Evolutionary conservation across 2,329 filamentous ascomycete genomes (phyloP), one percentile per base, ranked within the genome.

Genomic region (Ceratocystiopsis brevicomis): DNA sequence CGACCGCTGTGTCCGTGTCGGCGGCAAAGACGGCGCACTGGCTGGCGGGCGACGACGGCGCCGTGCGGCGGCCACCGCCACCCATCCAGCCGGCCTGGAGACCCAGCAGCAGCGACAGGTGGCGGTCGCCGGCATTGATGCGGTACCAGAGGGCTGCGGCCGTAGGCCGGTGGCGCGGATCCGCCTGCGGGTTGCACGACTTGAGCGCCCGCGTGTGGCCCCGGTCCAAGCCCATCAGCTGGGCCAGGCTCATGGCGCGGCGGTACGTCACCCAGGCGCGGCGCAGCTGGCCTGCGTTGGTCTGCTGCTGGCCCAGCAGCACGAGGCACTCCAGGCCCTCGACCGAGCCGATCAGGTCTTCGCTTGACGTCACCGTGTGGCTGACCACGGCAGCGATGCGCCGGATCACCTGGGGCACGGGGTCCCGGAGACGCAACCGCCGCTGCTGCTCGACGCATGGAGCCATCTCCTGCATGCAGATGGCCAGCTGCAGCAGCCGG

Each of bases 291-390:
- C 72, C 72, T 0, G 60, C 61, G 44, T 73, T 71, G 35, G 61
- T 59, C 42, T 72, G 65, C 49, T 65, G 71, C 42, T 68, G 53
- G 16, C 61, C 59, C 35, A 69, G 58, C 0, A 76, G 53, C 18
- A 66, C 51, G 0, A 76, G 55, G 41, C 66, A 66, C 52, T 73
- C 66, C 1, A 75, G 52, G 2, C 69, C 70, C 51, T 75, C 69
- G 1, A 67, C 51, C 3, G 63, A 67, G 18, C 64, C 64, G 1
- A 69, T 54, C 4, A 76, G 55, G 36, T 70, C 65, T 38, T 74
- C 67, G 35, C 71, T 65, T 4, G 61, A 61, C 0, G 65, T 66
- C 4, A 75, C 64, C 6, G 63, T 53, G 5, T 58, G 56, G 3
- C 53, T 51, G 2, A 62, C 53, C 0, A 56, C 49, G 9, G 53